Base-by-base conservation (phyloP, 2,329 filamentous ascomycete genomes). In the Aspergillus tanneri region DNA sequence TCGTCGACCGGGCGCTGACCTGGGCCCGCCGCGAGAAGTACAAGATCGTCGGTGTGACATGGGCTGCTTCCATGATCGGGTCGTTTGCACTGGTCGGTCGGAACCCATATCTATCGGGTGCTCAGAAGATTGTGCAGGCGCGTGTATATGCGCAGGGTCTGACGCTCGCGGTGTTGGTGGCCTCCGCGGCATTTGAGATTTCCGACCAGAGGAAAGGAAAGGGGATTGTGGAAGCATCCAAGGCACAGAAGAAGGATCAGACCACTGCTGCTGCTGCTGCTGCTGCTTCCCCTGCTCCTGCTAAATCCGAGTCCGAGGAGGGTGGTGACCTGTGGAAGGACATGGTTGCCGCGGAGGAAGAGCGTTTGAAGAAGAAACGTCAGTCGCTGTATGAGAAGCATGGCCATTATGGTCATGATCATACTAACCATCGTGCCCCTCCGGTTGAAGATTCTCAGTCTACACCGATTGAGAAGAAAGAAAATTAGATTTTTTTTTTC, bases 91-190 rank as follows among this genome's bases (percentile, higher is more conserved):
- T 95, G 23, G 90, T 96, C 55, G 83, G 86, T 64, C 82, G 89
- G 54, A 89, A 89, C 68, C 84, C 81, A 56, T 88, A 85, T 66
- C 77, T 95, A 38, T 82, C 80, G 41, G 85, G 83, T 2, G 75
- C 81, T 52, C 91, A 96, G 77, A 96, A 96, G 79, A 75, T 96
- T 18, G 91, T 96, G 12, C 91, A 96, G 78, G 91, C 90, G 19
- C 86, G 91, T 81, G 87, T 96, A 56, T 96, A 96, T 72, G 91
- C 91, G 3, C 91, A 96, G 76, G 90, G 88, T 5, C 75, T 95
- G 60, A 95, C 91, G 4, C 77, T 96, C 38, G 87, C 86, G 55
- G 89, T 96, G 43, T 77, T 96, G 47, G 81, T 95, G 64, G 83
- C 88, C 47, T 87, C 84, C 24, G 90, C 92, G 38, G 87, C 83